A percentile compares a stretch with the other conserved stretches of the same genome.
Conservation (phyloP, 257 asterid species). For the Jacaranda copaia region DNA sequence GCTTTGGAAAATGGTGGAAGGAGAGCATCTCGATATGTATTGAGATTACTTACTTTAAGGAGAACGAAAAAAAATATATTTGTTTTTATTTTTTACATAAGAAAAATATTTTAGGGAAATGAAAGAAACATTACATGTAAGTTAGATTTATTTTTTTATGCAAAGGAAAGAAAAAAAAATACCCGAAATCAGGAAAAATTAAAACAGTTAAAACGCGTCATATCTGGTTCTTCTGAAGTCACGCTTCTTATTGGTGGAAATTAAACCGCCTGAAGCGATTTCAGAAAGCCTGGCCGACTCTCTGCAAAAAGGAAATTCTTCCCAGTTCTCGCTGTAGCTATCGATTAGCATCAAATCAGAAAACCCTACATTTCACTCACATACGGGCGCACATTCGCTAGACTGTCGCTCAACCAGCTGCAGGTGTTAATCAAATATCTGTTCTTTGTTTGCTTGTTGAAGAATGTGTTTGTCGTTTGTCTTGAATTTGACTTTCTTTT, state of each 20-base stretch:
- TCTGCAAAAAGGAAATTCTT: background rate
- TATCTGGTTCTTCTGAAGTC: background rate
- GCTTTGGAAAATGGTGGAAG: too few species aligned
- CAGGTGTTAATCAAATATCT: background rate
- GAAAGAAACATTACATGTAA: too few species aligned
- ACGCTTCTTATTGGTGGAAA: background rate
- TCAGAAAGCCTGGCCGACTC: background rate
- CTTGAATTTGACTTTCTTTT: background rate
- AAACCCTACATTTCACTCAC: slow-evolving; percentile 2
- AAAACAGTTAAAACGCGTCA: background rate
- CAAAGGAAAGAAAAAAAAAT: too few species aligned
- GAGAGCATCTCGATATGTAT: too few species aligned
- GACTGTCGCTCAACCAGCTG: background rate
- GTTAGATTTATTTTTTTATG: too few species aligned
- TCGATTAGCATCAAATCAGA: too few species aligned
- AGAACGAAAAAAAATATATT: too few species aligned
- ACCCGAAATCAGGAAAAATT: too few species aligned
- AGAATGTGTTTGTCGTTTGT: slow-evolving; percentile 1
- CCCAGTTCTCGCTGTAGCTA: background rate
- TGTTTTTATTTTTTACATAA: too few species aligned
- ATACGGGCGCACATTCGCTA: background rate
- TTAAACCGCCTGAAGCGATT: background rate
- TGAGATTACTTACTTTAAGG: too few species aligned
- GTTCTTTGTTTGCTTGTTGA: background rate
- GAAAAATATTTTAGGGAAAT: too few species aligned